Conservation (phyloP, 2,329 filamentous ascomycete genomes). For the Myriosclerotinia curreyana region DNA sequence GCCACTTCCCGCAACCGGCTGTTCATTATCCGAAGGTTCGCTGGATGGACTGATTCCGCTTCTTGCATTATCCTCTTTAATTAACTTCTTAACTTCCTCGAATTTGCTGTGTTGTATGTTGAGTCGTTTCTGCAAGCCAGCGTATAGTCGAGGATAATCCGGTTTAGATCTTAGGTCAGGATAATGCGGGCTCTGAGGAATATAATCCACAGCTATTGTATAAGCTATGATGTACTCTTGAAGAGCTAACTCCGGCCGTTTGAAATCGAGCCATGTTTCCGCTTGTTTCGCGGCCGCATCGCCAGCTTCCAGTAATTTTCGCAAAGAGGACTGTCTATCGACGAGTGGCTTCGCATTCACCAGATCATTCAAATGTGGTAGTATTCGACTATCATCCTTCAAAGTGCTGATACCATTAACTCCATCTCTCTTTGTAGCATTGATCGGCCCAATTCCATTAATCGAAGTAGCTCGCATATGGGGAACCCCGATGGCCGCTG, state of each 20-base stretch:
- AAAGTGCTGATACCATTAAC: slow-evolving; percentile 27
- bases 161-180: slow-evolving; percentile 58
- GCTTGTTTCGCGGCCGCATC: slow-evolving; percentile 57
- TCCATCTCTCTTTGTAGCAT: slow-evolving; percentile 21
- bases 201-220: slow-evolving; percentile 71
- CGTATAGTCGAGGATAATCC: slow-evolving; percentile 49
- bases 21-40: slow-evolving; percentile 2
- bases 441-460: slow-evolving; percentile 32
- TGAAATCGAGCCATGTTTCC: slow-evolving; percentile 59
- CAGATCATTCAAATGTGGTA: slow-evolving; percentile 46
- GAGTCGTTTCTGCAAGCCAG: slow-evolving; percentile 50
- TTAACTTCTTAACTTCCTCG: slow-evolving; percentile 55
- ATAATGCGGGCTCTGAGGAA: slow-evolving; percentile 75
- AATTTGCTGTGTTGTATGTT: slow-evolving; percentile 49
- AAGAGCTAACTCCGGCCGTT: slow-evolving; percentile 70
- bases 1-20: slow-evolving; percentile 2
- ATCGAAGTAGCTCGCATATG: slow-evolving; percentile 30
- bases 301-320: slow-evolving; percentile 52
- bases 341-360: slow-evolving; percentile 40
- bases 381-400: slow-evolving; percentile 34
- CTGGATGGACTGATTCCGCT: slow-evolving; percentile 49
- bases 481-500: slow-evolving; percentile 32
- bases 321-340: slow-evolving; percentile 46
- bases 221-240: slow-evolving; percentile 81
- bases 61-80: slow-evolving; percentile 61